phyloP scores from a whole-genome alignment of 805 yeast genomes.

The Ogataea dorogensis region DNA sequence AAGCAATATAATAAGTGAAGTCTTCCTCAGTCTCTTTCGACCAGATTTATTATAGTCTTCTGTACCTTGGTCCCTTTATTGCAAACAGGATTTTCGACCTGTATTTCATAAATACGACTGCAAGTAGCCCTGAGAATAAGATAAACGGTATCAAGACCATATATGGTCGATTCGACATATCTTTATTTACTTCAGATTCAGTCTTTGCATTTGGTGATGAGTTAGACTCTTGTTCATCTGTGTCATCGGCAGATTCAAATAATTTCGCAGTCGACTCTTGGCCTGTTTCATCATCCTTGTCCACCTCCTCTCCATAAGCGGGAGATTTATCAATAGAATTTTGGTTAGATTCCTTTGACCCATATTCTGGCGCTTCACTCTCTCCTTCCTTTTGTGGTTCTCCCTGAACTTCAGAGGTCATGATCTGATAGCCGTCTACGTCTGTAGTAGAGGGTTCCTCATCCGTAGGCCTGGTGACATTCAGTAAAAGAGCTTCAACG shows the following conservation, averaged over 20 bases:
- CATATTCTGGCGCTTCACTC: no score
- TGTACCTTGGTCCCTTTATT: constrained; percentile 32
- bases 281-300: background rate
- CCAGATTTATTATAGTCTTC: constrained; percentile 26
- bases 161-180: constrained; percentile 12
- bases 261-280: background rate
- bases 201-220: background rate
- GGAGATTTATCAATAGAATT: no score
- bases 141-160: constrained; percentile 19
- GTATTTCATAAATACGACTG: constrained; percentile 17
- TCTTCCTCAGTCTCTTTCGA: background rate
- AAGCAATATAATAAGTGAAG: background rate
- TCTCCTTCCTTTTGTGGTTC: no score
- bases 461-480: background rate
- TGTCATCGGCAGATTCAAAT: no score
- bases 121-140: constrained; percentile 12
- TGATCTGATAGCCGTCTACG: no score
- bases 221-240: no score
- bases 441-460: no score
- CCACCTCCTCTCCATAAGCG: no score
- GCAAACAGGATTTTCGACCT: constrained; percentile 22
- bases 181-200: constrained; percentile 6
- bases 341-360: no score
- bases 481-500: background rate
- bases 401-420: no score